Conservation (phyloP, 208 protist genomes). For the Trypanosoma boissoni region DNA sequence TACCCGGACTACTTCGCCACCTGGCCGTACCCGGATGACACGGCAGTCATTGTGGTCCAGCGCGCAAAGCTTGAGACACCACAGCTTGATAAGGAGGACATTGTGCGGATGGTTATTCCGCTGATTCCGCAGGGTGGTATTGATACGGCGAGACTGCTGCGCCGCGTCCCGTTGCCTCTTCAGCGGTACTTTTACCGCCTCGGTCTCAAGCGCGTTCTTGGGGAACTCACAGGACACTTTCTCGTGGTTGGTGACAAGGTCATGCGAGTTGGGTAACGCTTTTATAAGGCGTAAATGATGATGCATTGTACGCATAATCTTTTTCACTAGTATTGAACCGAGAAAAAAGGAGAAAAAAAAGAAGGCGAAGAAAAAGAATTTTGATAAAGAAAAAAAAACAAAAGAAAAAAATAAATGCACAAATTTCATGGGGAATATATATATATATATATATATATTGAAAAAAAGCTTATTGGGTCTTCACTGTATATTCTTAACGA, state of each 20-base stretch:
- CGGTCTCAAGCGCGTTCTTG: constrained; percentile 56
- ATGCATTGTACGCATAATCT: constrained; percentile 3
- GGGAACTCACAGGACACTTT: constrained; percentile 60
- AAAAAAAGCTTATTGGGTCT: background rate
- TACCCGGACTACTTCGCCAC: constrained; percentile 72
- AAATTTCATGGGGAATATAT: constrained; percentile 1
- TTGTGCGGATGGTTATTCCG: constrained; percentile 57
- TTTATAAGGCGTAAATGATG: background rate
- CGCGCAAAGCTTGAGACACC: constrained; percentile 69
- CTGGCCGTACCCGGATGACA: constrained; percentile 78
- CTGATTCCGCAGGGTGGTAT: constrained; percentile 73
- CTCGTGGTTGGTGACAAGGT: constrained; percentile 62
- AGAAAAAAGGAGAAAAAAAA: background rate
- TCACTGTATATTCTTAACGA: background rate
- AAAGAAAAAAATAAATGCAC: background rate
- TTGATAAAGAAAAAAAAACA: constrained; percentile 3
- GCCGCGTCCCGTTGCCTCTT: constrained; percentile 65
- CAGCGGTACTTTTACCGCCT: constrained; percentile 78
- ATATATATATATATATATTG: constrained; percentile 4
- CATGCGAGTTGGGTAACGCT: constrained; percentile 49
- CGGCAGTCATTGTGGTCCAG: constrained; percentile 59
- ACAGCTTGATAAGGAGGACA: constrained; percentile 40
- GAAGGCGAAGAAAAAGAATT: background rate
- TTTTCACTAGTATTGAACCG: background rate
- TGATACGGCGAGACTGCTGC: constrained; percentile 38